Evolutionary conservation across 331 rosid species (phyloP).

Genomic region (Spiraea crenata): DNA sequence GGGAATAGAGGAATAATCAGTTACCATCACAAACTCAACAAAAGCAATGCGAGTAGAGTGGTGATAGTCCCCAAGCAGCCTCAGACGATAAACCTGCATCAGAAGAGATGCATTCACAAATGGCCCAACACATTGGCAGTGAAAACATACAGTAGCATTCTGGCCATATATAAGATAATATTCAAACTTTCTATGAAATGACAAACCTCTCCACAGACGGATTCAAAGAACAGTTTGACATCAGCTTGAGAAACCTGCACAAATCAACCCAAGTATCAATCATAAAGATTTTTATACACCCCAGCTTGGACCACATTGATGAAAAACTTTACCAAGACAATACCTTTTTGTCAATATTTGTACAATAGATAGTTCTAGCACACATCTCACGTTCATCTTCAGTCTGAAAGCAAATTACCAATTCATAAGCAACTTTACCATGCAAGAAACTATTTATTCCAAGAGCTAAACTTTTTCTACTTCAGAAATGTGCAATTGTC

Average conservation of each 20-base stretch:
- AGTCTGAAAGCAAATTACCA: conserved; percentile 18
- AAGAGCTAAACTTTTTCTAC: not conserved
- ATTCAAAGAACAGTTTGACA: conserved; percentile 41
- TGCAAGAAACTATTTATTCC: not conserved
- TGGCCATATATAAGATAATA: not conserved
- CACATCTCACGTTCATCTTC: conserved; percentile 48
- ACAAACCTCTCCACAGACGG: conserved; percentile 47
- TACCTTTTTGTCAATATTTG: conserved; percentile 46
- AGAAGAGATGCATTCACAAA: conserved; percentile 4
- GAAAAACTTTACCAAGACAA: not conserved
- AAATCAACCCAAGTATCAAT: not conserved
- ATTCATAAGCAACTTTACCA: not conserved
- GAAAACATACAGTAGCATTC: not conserved
- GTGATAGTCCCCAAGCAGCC: conserved; percentile 56
- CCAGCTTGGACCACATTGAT: not conserved
- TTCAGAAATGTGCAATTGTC: conserved; percentile 10
- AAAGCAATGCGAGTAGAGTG: conserved; percentile 57
- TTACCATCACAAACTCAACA: conserved; percentile 55
- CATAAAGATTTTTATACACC: not conserved
- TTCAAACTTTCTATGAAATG: conserved; percentile 15
- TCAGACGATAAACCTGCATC: conserved; percentile 48
- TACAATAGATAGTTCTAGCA: conserved; percentile 43
- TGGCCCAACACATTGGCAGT: not conserved
- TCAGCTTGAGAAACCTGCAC: conserved; percentile 42
- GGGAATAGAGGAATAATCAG: conserved; percentile 2